phyloP scores from a whole-genome alignment of 441 rosid species.

The Breynia disticha region DNA sequence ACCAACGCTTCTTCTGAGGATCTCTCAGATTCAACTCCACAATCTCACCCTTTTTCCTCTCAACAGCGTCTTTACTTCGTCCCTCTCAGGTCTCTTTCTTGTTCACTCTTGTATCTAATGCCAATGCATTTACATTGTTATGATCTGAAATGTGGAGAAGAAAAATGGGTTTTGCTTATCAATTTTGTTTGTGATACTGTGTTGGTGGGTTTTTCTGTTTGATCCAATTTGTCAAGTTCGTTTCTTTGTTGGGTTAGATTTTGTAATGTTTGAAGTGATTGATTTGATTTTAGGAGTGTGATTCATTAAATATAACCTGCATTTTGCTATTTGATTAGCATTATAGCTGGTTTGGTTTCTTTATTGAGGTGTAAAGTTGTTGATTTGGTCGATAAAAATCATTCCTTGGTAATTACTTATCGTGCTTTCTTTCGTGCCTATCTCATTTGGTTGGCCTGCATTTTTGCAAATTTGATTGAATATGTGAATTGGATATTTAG shows the following conservation, averaged over 20 bases:
- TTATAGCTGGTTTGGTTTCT: slow-evolving; percentile 8
- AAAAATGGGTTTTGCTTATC: neutral
- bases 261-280: neutral
- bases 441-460: neutral
- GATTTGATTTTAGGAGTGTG: neutral
- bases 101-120: neutral
- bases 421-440: neutral
- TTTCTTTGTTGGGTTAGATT: neutral
- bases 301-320: too few relatives aligned
- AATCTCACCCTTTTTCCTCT: slow-evolving; percentile 40
- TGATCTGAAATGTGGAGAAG: too few relatives aligned
- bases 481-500: slow-evolving; percentile 27
- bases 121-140: too few relatives aligned
- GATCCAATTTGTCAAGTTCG: neutral
- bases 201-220: neutral
- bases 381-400: too few relatives aligned
- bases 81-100: slow-evolving; percentile 53
- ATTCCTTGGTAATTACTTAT: neutral
- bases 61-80: slow-evolving; percentile 93
- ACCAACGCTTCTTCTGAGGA: slow-evolving; percentile 30
- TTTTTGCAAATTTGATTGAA: slow-evolving; percentile 8
- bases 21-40: slow-evolving; percentile 48
- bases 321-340: slow-evolving; percentile 5
- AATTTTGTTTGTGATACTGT: neutral
- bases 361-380: neutral